Evolutionary conservation across 106 monocot species (phyloP), one percentile per base, ranked within the genome.

Genomic region (Platanthera zijinensis): DNA sequence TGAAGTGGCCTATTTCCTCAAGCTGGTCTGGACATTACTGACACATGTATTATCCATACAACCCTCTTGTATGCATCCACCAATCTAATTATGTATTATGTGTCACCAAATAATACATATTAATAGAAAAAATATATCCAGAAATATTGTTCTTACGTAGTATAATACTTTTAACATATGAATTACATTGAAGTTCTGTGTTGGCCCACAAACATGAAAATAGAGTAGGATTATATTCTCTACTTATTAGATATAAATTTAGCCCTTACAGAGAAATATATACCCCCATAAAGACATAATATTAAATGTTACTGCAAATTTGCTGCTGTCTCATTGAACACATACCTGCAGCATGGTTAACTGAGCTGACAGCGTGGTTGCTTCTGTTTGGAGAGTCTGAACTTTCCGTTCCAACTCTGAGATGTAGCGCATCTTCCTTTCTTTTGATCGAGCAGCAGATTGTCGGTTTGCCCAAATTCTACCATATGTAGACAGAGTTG

Each of bases 391-490:
- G 56, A 96, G 75, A 9, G 81, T 81, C 76, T 91, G 88, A 61
- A 96, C 87, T 75, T 85, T 90, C 11, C 84, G 73, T 51, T 96
- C 96, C 62, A 96, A 93, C 75, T 96, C 96, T 10, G 84, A 83
- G 76, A 96, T 93, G 73, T 96, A 96, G 19, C 90, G 90, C 90
- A 93, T 85, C 56, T 96, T 96, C 78, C 92, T 87, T 83, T 96
- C 96, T 77, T 96, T 96, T 48, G 96, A 96, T 68, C 96, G 84
- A 48, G 96, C 96, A 79, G 96, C 96, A 74, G 96, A 96, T 52
- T 96, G 92, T 57, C 96, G 85, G 68, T 96, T 96, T 75, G 96
- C 93, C 96, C 88, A 96, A 71, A 93, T 96, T 84, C 96, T 96
- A 82, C 19, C 77, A 82, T 39, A 70, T 19, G 5, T 48, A 66